These are phyloP conservation scores for Lichtheimia ornata DNA, from an alignment of 371 early-diverging fungal species.

Conservation along the genomic window DNA sequence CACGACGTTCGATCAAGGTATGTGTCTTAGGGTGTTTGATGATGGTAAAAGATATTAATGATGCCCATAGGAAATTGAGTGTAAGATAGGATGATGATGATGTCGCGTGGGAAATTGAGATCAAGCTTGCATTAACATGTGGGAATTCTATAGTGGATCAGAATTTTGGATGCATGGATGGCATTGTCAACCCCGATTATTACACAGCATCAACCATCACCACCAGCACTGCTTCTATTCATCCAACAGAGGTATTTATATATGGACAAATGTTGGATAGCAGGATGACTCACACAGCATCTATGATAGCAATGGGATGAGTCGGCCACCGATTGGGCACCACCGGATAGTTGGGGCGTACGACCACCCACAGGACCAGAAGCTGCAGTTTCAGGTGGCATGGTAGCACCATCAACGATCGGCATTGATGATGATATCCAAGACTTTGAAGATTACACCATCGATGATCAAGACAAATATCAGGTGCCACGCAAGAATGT, in stretches of 20 bases:
- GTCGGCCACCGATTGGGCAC: slow-evolving; percentile 53
- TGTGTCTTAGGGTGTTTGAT: not conserved
- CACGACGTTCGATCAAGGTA: slow-evolving; percentile 3
- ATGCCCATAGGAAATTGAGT: slow-evolving; percentile 14
- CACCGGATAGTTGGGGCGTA: slow-evolving; percentile 78
- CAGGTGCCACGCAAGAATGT: slow-evolving; percentile 36
- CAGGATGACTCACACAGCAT: no score
- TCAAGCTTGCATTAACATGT: not conserved
- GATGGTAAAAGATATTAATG: not conserved
- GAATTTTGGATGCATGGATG: slow-evolving; percentile 53
- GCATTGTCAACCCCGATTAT: slow-evolving; percentile 51
- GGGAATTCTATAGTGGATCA: slow-evolving; percentile 39
- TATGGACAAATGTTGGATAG: no score
- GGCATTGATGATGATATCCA: slow-evolving; percentile 36
- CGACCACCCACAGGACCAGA: slow-evolving; percentile 22
- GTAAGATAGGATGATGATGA: slow-evolving; percentile 7
- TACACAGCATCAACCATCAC: slow-evolving; percentile 10
- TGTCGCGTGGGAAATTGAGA: not conserved
- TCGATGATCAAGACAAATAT: slow-evolving; percentile 39
- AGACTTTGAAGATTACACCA: slow-evolving; percentile 48
- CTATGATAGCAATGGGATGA: not conserved
- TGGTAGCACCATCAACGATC: slow-evolving; percentile 4
- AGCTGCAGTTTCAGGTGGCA: not conserved
- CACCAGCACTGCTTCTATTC: not conserved
- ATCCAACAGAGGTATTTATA: not conserved